Evolutionary conservation across 2,329 filamentous ascomycete genomes (phyloP).

Genomic region (Sporothrix brasiliensis): DNA sequence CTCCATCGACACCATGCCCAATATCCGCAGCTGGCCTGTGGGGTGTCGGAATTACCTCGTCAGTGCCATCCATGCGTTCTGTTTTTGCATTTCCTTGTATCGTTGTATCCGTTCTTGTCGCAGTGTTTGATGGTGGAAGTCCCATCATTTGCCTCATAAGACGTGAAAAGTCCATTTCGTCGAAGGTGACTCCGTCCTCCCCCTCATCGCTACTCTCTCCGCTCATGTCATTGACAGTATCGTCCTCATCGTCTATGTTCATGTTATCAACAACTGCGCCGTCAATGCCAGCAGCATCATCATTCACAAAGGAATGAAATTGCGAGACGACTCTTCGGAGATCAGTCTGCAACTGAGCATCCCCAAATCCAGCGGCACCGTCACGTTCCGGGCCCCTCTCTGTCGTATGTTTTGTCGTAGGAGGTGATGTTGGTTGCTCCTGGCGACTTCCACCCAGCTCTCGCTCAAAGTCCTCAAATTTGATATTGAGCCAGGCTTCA

Average conservation of each 20-base stretch:
- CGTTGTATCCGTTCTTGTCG: neutral
- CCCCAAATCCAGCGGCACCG: conserved; percentile 58
- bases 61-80: neutral
- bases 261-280: conserved; percentile 75
- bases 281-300: conserved; percentile 78
- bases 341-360: conserved; percentile 70
- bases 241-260: conserved; percentile 64
- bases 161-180: conserved; percentile 79
- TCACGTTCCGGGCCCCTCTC: neutral
- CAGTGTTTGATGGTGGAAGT: conserved; percentile 45
- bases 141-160: conserved; percentile 97
- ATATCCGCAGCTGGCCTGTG: conserved; percentile 29
- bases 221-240: conserved; percentile 49
- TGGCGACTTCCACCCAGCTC: conserved; percentile 63
- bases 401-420: neutral
- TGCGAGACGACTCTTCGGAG: conserved; percentile 87
- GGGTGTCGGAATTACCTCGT: neutral
- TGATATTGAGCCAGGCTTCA: conserved; percentile 89
- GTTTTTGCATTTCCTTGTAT: neutral
- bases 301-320: conserved; percentile 90
- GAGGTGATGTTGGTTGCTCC: neutral
- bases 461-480: conserved; percentile 83
- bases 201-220: conserved; percentile 63
- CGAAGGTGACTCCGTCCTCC: conserved; percentile 75
- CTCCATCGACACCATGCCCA: conserved; percentile 40